Base-by-base conservation (phyloP, 1,284 basidiomycete genomes). In the Gymnopus androsaceus region DNA sequence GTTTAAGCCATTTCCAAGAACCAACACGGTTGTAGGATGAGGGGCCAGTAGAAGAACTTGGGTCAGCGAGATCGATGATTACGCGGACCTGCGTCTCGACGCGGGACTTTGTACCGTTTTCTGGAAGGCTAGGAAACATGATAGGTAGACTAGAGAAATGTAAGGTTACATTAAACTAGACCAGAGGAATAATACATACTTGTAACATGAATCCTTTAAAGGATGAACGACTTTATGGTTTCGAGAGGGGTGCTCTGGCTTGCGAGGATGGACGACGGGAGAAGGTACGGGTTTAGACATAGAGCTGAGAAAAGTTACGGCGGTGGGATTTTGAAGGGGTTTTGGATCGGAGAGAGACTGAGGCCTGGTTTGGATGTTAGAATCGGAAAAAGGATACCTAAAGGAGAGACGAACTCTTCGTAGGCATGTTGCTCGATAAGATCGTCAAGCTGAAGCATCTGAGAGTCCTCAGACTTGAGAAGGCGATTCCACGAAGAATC, bases 31-130 rank as follows among this genome's bases (percentile, higher is more conserved):
- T 83, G 62, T 90, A 90, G 61, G 82, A 83, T 62, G 72, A 69
- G 6, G 82, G 78, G 58, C 88, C 83, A 9, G 80, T 76, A 3
- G 85, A 82, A 4, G 85, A 79, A 63, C 78, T 84, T 15, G 83
- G 76, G 61, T 85, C 82, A 14, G 88, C 87, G 48, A 94, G 77
- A 65, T 91, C 87, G 48, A 94, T 76, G 9, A 85, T 84, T 36
- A 94, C 82, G 66, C 92, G 84, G 51, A 95, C 86, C 75, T 95
- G 94, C 0, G 94, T 97, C 71, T 97, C 95, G 21, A 97, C 94
- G 23, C 94, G 84, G 49, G 92, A 94, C 73, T 96, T 95, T n/a
- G 94, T 90, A 25, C 94, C 94, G 37, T 78, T 75, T 62, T 87
- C 82, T 8, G 94, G 92, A 40, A 97, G 84, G 64, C 87, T 93